Percentiles rank a stretch among this genome's conserved stretches.
Evolutionary conservation across 441 rosid species (phyloP).

Genomic region (Melastoma candidum): DNA sequence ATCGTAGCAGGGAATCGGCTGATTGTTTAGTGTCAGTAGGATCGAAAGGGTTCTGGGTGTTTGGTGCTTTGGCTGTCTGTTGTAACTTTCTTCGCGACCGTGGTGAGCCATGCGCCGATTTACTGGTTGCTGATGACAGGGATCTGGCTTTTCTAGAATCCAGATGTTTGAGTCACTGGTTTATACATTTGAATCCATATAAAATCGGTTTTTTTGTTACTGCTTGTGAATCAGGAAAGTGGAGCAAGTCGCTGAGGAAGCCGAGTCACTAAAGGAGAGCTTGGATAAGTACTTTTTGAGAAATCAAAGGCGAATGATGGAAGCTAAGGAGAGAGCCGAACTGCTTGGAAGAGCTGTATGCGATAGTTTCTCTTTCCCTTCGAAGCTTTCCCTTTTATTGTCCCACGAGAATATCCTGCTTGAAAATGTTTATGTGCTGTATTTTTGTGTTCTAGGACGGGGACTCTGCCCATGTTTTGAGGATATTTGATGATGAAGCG

Average conservation of each 20-base stretch:
- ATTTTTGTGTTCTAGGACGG: slow-evolving; percentile 44
- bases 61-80: too few species aligned
- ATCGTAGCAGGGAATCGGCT: background rate
- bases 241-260: slow-evolving; percentile 87
- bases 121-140: too few species aligned
- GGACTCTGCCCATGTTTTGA: slow-evolving; percentile 71
- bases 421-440: background rate
- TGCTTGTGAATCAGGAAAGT: slow-evolving; percentile 50
- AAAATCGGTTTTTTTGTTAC: background rate
- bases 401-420: background rate
- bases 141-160: too few species aligned
- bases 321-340: slow-evolving; percentile 85
- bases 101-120: too few species aligned
- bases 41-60: too few species aligned
- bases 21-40: background rate
- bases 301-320: slow-evolving; percentile 60
- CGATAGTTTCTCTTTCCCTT: slow-evolving; percentile 3
- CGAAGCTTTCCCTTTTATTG: background rate
- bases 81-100: too few species aligned
- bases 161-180: background rate
- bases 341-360: slow-evolving; percentile 77
- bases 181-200: background rate
- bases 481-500: slow-evolving; percentile 90
- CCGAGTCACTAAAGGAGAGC: slow-evolving; percentile 70
- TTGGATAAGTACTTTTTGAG: slow-evolving; percentile 54